Base-by-base conservation (phyloP, 768 basidiomycete species). In the Suillus bovinus region DNA sequence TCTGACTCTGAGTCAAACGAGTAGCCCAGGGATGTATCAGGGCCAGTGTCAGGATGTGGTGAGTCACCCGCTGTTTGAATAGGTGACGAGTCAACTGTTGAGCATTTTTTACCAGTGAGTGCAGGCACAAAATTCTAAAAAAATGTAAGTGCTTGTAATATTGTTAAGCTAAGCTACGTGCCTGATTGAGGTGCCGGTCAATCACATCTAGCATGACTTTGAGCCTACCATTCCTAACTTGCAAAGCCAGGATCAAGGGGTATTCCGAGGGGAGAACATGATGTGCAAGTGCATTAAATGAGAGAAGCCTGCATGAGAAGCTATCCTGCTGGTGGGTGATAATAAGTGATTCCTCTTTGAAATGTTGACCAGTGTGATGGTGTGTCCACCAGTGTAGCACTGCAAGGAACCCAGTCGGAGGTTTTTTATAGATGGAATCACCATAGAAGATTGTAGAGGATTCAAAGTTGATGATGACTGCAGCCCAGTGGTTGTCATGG, bases 331-430 rank as follows among this genome's bases (percentile, higher is more conserved):
- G n/a, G 44, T 31, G 38, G 22, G 58, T 59, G 42, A 42, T 59
- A 17, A 27, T 31, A 6, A 59, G 42, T 8, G 11, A 13, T 14
- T 59, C 3, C 7, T 59, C 22, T 0, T 24, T 5, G 2, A 59
- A 59, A n/a, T 24, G n/a, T 24, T 39, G 41, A n/a, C 36, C 58
- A 13, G 58, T 22, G 29, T 58, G 58, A 44, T 38, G 36, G 38
- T 20, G 13, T n/a, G 58, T 58, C 58, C 39, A 58, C 58, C 58
- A 58, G 24, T 55, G 27, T 1, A 55, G 54, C 38, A 24, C 38
- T 24, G 54, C 8, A 3, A 22, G 33, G 13, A 55, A 55, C 2
- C 17, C 38, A 14, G 11, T 38, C 1, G 14, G 4, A 7, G 24
- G 33, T 17, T 55, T 33, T 6, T 0, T 11, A 3, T 38, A 13